These are phyloP conservation scores for Fusarium sp. DNA, from an alignment of 2,329 filamentous ascomycete species.

Conservation along the genomic window DNA sequence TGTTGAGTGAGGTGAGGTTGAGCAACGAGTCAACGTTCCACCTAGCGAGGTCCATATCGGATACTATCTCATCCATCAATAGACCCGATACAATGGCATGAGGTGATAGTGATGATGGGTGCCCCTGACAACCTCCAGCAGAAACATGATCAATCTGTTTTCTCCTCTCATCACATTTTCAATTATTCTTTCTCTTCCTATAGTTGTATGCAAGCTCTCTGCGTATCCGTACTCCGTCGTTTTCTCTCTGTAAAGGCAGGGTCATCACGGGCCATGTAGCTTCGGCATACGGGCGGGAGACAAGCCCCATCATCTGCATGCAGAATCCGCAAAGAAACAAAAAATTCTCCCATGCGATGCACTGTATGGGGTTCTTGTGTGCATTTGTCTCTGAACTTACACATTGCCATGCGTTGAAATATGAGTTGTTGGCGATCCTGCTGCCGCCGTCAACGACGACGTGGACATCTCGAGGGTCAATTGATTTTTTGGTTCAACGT, in stretches of 20 bases:
- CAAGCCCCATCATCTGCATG: slow-evolving; percentile 37
- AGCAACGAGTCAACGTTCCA: slow-evolving; percentile 24
- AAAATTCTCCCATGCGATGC: slow-evolving; percentile 12
- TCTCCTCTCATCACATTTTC: slow-evolving; percentile 27
- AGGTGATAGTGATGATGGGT: slow-evolving; percentile 35
- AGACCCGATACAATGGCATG: slow-evolving; percentile 12
- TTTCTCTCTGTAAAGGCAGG: slow-evolving; percentile 32
- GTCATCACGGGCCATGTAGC: slow-evolving; percentile 39
- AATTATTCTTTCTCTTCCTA: slow-evolving; percentile 10
- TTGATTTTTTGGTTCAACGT: slow-evolving; percentile 32
- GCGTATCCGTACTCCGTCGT: slow-evolving; percentile 26
- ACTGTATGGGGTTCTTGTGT: slow-evolving; percentile 32
- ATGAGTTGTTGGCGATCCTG: slow-evolving; percentile 33
- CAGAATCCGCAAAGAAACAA: slow-evolving; percentile 24
- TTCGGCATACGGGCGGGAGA: slow-evolving; percentile 37
- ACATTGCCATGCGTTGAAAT: slow-evolving; percentile 26
- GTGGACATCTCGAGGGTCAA: slow-evolving; percentile 28
- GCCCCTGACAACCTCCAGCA: slow-evolving; percentile 33
- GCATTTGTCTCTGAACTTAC: slow-evolving; percentile 14
- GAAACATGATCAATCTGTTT: slow-evolving; percentile 28
- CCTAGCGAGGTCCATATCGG: slow-evolving; percentile 3
- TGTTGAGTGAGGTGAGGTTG: slow-evolving; percentile 22
- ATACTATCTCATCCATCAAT: slow-evolving; percentile 29
- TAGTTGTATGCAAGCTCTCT: slow-evolving; percentile 9
- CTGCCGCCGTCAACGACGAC: slow-evolving; percentile 19